Evolutionary conservation across 192 early-diverging fungal genomes (phyloP).

Genomic region (Gorgonomyces haynaldii): DNA sequence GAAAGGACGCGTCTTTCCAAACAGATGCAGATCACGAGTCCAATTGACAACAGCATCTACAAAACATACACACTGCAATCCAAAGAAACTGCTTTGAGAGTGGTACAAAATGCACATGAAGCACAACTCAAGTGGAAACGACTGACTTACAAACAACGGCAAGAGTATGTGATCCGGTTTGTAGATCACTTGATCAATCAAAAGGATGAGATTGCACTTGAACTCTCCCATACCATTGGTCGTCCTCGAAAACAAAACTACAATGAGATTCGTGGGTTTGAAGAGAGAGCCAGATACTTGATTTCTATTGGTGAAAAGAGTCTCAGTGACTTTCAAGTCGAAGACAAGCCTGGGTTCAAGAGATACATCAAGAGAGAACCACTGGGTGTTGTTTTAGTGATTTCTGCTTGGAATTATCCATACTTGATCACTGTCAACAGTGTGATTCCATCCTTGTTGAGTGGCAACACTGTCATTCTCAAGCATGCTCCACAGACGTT

Average conservation of each 20-base stretch:
- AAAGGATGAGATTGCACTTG: constrained; percentile 40
- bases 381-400: constrained; percentile 51
- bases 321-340: constrained; percentile 45
- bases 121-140: constrained; percentile 5
- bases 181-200: constrained; percentile 41
- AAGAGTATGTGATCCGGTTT: constrained; percentile 17
- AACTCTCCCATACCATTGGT: constrained; percentile 57
- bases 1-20: background rate
- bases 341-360: constrained; percentile 40
- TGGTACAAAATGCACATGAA: background rate
- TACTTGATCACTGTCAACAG: constrained; percentile 67
- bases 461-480: constrained; percentile 51
- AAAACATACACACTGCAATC: constrained; percentile 1
- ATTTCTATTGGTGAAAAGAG: constrained; percentile 51
- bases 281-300: constrained; percentile 57
- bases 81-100: background rate
- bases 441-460: constrained; percentile 65
- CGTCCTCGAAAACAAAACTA: constrained; percentile 46
- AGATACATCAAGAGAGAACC: constrained; percentile 62
- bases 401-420: constrained; percentile 77
- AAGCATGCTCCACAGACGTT: constrained; percentile 69
- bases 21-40: background rate
- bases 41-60: constrained; percentile 2
- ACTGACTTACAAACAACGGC: background rate
- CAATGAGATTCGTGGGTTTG: constrained; percentile 62